Evolutionary conservation across 768 basidiomycete genomes (phyloP).

Genomic region (Crassisporium funariophilum): DNA sequence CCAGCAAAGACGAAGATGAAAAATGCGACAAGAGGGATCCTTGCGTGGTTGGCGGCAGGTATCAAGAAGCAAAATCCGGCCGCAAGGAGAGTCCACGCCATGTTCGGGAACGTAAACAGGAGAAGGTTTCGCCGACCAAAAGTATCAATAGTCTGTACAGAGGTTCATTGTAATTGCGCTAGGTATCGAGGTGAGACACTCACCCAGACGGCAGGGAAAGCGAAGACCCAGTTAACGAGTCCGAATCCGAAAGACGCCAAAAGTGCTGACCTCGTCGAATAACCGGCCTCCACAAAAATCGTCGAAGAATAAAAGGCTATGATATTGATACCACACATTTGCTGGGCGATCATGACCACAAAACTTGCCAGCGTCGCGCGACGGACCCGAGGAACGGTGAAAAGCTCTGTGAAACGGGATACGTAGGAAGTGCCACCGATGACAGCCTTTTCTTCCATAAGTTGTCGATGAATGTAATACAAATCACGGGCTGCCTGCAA

Average conservation of each 20-base stretch:
- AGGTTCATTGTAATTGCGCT: no score
- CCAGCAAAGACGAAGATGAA: conserved; percentile 48
- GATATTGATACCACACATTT: conserved; percentile 83
- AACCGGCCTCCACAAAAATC: conserved; percentile 67
- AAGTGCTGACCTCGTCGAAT: conserved; percentile 55
- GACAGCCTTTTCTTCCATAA: conserved; percentile 62
- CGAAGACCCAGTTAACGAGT: conserved; percentile 64
- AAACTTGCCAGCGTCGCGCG: conserved; percentile 47
- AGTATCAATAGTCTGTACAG: conserved; percentile 72
- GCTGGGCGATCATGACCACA: conserved; percentile 67
- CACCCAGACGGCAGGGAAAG: conserved; percentile 61
- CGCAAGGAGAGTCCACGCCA: conserved; percentile 73
- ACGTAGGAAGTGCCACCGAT: conserved; percentile 47
- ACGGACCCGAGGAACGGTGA: conserved; percentile 65
- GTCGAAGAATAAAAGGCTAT: conserved; percentile 80
- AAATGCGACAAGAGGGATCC: conserved; percentile 44
- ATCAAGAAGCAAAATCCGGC: conserved; percentile 77
- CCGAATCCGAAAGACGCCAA: conserved; percentile 71
- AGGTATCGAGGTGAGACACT: conserved; percentile 11
- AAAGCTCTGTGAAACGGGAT: conserved; percentile 60
- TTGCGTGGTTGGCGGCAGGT: conserved; percentile 32
- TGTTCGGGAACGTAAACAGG: conserved; percentile 78
- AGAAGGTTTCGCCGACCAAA: conserved; percentile 80
- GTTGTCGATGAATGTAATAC: conserved; percentile 71
- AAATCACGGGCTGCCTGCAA: conserved; percentile 76